Evolutionary conservation across 768 basidiomycete species (phyloP).

Genomic region (Trametes villosa): DNA sequence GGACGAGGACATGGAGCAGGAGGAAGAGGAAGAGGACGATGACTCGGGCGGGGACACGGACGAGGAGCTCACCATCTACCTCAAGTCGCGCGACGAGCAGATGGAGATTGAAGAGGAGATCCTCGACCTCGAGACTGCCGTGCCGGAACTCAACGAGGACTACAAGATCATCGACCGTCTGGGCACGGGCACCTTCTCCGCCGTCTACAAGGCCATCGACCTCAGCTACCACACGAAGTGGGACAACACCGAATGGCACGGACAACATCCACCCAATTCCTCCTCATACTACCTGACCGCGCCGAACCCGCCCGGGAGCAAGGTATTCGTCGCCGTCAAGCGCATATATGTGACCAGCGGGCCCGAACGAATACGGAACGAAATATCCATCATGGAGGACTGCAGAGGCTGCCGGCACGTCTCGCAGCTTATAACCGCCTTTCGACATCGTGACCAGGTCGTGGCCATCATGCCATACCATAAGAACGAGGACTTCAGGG

Average conservation of each 20-base stretch:
- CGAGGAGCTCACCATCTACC: conserved; percentile 62
- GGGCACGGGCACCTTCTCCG: conserved; percentile 97
- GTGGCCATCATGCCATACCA: conserved; percentile 95
- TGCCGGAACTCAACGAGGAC: conserved; percentile 65
- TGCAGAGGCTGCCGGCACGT: conserved; percentile 85
- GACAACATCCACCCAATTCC: conserved; percentile 61
- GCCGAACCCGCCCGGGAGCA: conserved; percentile 45
- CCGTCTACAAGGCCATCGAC: conserved; percentile 98
- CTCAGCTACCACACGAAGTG: conserved; percentile 71
- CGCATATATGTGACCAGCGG: conserved; percentile 96
- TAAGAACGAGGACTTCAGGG: conserved; percentile 90
- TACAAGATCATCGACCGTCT: conserved; percentile 89
- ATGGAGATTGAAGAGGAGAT: conserved; percentile 81
- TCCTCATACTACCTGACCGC: conserved; percentile 68
- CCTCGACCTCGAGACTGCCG: conserved; percentile 60
- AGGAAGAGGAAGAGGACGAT: conserved; percentile 38
- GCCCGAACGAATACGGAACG: conserved; percentile 90
- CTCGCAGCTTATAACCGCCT: conserved; percentile 93
- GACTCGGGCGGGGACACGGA: conserved; percentile 50
- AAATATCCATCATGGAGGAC: conserved; percentile 87
- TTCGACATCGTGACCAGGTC: conserved; percentile 88
- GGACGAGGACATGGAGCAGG: conserved; percentile 33
- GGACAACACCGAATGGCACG: conserved; percentile 78
- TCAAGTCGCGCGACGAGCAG: conserved; percentile 68
- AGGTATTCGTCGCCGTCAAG: conserved; percentile 91